These are phyloP conservation scores for Lipomyces mesembrius DNA, from an alignment of 805 yeast species.

Conservation along the genomic window DNA sequence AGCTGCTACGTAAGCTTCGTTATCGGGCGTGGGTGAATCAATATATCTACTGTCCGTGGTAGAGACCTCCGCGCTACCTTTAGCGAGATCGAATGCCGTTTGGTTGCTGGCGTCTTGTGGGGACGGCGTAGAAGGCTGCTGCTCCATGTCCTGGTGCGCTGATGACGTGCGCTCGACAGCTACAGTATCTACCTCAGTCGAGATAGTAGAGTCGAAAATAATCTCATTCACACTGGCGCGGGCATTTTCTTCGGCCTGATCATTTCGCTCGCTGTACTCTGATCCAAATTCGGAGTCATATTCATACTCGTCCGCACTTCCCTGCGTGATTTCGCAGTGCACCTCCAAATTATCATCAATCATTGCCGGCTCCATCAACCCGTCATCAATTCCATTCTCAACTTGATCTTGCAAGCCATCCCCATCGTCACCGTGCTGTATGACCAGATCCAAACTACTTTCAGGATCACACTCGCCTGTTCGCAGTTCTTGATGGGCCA, in stretches of 20 bases:
- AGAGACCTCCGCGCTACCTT: neutral
- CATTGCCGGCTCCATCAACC: neutral
- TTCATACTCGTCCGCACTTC: neutral
- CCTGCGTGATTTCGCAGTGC: neutral
- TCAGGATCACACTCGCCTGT: neutral
- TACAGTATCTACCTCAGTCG: neutral
- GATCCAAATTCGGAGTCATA: neutral
- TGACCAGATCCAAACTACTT: neutral
- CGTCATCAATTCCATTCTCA: neutral
- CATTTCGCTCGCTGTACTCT: neutral
- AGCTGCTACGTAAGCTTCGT: neutral
- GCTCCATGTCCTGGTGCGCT: neutral
- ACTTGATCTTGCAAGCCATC: neutral
- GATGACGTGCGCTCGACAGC: neutral
- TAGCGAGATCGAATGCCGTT: neutral
- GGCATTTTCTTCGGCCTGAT: neutral
- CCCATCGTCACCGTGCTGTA: neutral
- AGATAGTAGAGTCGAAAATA: conserved; percentile 1
- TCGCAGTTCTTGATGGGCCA: neutral
- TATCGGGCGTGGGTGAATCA: neutral
- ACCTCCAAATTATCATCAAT: neutral
- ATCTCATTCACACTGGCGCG: neutral
- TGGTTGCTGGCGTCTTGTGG: neutral
- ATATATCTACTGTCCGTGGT: neutral
- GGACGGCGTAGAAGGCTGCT: neutral